A percentile compares a stretch with the other conserved stretches of the same genome.
These are phyloP conservation scores for Xanthoparmelia taractica DNA, from an alignment of 495 filamentous ascomycete genomes.

Conservation along the genomic window DNA sequence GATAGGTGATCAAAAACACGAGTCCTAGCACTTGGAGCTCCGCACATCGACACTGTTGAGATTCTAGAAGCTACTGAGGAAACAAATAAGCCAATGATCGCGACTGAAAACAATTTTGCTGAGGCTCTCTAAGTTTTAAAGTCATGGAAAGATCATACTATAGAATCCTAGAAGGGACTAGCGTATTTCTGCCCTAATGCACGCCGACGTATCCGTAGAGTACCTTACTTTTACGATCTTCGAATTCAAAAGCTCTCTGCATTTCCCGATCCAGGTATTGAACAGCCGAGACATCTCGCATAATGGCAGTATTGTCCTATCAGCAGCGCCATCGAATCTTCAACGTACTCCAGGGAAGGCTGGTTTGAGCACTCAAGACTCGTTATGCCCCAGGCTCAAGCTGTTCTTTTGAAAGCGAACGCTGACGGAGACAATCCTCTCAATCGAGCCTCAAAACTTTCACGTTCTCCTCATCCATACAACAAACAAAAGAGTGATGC, in stretches of 20 bases:
- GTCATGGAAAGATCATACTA: too few relatives aligned
- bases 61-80: neutral
- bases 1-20: neutral
- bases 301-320: neutral
- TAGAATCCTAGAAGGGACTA: too few relatives aligned
- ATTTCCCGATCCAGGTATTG: neutral
- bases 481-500: constrained; percentile 36
- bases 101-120: too few relatives aligned
- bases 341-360: neutral
- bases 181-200: neutral
- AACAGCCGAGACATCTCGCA: neutral
- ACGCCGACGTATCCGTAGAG: neutral
- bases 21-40: neutral
- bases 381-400: constrained; percentile 5
- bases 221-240: neutral
- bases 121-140: too few relatives aligned
- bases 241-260: neutral
- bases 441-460: constrained; percentile 26
- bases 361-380: constrained; percentile 6
- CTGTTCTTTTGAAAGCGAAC: constrained; percentile 7
- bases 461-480: constrained; percentile 74
- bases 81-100: too few relatives aligned
- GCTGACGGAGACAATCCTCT: neutral
- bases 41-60: neutral
- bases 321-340: neutral